Conservation (phyloP, 768 basidiomycete species). For the Tulasnella sp. region DNA sequence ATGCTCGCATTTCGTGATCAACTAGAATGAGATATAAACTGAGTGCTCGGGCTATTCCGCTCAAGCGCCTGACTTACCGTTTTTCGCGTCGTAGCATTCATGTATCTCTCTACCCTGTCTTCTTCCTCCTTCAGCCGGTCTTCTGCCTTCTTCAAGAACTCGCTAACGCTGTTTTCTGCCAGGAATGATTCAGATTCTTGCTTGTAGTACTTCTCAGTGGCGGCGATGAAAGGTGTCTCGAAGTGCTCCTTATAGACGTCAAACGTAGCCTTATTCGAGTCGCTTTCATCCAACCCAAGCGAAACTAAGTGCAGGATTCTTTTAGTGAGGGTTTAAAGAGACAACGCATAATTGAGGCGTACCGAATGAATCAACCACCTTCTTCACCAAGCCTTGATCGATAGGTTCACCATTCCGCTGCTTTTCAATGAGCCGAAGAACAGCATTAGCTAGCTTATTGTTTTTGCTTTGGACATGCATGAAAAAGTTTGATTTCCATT, state of each 20-base stretch:
- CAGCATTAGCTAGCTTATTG: conserved; percentile 71
- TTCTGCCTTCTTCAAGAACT: conserved; percentile 92
- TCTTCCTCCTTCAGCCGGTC: conserved; percentile 87
- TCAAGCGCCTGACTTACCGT: conserved; percentile 27
- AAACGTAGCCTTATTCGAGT: conserved; percentile 83
- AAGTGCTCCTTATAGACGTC: conserved; percentile 90
- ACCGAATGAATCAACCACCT: conserved; percentile 83
- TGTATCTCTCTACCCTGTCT: conserved; percentile 85
- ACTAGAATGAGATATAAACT: conserved; percentile 20
- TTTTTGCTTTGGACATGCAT: conserved; percentile 70
- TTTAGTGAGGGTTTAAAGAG: background rate
- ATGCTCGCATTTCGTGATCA: conserved; percentile 57
- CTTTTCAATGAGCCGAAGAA: conserved; percentile 79
- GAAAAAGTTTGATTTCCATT: conserved; percentile 92
- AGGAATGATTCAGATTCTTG: conserved; percentile 86
- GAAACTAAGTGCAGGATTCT: conserved; percentile 37
- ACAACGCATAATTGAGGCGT: conserved; percentile 14
- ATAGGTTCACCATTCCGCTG: conserved; percentile 91
- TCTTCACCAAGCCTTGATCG: conserved; percentile 85
- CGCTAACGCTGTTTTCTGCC: conserved; percentile 75
- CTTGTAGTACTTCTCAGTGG: conserved; percentile 85
- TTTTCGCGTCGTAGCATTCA: conserved; percentile 80
- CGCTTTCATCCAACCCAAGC: conserved; percentile 81
- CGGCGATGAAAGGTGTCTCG: conserved; percentile 74
- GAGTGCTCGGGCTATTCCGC: background rate